Evolutionary conservation across 2,329 filamentous ascomycete genomes (phyloP).

Genomic region (Colletotrichum sp.): DNA sequence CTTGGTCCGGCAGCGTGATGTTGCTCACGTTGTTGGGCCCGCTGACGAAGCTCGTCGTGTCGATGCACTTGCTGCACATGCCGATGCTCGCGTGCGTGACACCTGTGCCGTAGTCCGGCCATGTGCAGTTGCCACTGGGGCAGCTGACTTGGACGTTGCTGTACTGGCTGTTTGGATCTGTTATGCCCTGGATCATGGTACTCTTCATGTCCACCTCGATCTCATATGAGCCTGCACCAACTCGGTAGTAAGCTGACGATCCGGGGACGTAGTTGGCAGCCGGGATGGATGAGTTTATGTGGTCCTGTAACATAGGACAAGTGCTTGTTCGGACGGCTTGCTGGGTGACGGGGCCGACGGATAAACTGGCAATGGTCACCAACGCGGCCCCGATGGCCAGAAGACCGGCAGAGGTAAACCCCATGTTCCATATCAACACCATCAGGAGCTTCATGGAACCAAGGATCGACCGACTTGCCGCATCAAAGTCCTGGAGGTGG

Average conservation of each 20-base stretch:
- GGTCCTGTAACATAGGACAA: conserved; percentile 1
- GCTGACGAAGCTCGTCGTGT: conserved; percentile 10
- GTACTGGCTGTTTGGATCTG: conserved; percentile 28
- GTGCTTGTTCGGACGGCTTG: conserved; percentile 29
- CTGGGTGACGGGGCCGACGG: conserved; percentile 35
- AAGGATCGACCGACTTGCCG: conserved; percentile 31
- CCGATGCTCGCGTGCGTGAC: conserved; percentile 12
- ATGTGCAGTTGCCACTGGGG: conserved; percentile 8
- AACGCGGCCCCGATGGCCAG: conserved; percentile 23
- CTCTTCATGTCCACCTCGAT: conserved; percentile 33
- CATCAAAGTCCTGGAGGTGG: conserved; percentile 34
- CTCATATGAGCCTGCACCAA: conserved; percentile 26
- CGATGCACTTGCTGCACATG: conserved; percentile 10
- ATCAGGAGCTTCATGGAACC: conserved; percentile 30
- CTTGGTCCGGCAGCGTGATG: conserved; percentile 1
- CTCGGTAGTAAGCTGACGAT: conserved; percentile 23
- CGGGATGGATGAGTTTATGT: background rate
- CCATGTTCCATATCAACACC: background rate
- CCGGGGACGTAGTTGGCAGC: conserved; percentile 18
- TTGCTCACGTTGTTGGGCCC: background rate
- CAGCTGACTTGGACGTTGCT: conserved; percentile 5
- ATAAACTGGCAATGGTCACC: conserved; percentile 30
- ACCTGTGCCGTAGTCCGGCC: conserved; percentile 9
- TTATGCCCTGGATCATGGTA: conserved; percentile 32
- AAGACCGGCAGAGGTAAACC: conserved; percentile 13